Evolutionary conservation across 2,329 filamentous ascomycete species (phyloP), one percentile per base, ranked within the genome.

Genomic region (Clarireedia monteithiana): DNA sequence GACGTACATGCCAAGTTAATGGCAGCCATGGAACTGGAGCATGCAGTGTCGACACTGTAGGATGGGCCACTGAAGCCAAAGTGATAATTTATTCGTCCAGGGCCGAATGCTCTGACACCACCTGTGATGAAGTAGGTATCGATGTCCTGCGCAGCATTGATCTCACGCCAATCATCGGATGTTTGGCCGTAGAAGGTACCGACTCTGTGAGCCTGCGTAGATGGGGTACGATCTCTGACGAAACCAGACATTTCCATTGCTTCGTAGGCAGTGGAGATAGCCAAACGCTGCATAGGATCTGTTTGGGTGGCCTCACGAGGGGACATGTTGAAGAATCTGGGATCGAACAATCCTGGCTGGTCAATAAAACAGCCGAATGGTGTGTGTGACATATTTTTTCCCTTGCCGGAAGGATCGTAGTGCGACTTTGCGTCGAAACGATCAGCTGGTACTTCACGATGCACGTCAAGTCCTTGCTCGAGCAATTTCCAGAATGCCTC

Each of bases 291-390:
- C 79, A 88, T 88, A 0, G 88, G 88, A 68, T 91, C 88, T 1
- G 86, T 89, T 67, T 91, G 86, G 50, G 82, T 80, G 38, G 88
- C 88, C 71, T 91, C 87, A 62, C 86, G 82, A 6, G 87, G 86
- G 39, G 86, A 90, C 84, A 91, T 90, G 71, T 89, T 89, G 79
- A 91, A 91, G 73, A 91, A 91, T 1, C 84, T 78, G 17, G 86
- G 83, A 63, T 91, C 88, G 66, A 91, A 91, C 48, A 85, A 75
- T 57, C 86, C 85, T 0, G 87, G 86, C 60, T 89, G 80, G 59
- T 89, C 81, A 24, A 59, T 77, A 73, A 74, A 90, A 72, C 85
- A 89, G 23, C 87, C 87, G 62, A 83, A 89, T 3, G 84, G 84
- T 1, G 86, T 88, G 70, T 88, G 84, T 50, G 82, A 86, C 59